Base-by-base conservation (phyloP, 2,329 filamentous ascomycete genomes). In the Cytospora schulzeri region DNA sequence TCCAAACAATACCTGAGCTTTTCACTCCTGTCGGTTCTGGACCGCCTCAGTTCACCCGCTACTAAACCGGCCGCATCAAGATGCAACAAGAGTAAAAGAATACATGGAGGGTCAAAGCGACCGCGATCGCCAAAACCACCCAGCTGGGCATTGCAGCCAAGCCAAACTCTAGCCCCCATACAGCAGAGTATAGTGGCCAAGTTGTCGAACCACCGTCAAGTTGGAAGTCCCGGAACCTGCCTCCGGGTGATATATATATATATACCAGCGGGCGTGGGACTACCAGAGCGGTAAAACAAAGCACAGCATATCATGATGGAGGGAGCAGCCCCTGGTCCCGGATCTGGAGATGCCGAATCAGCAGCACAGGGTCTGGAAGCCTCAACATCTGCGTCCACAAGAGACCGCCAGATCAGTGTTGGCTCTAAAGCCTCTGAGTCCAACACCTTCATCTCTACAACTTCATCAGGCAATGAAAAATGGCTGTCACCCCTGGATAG, bases 401-500 rank as follows among this genome's bases (percentile, higher is more conserved):
- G 24, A 54, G 35, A 38, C 48, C 56, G 55, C 26, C 62, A 45
- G n/a, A 31, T 14, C 33, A 59, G 62, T 19, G 33, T 29, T 19
- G 52, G 38, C 28, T 62, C 60, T 29, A 52, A 62, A 26, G 11
- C 55, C 48, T 56, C 60, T 22, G 7, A 50, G 26, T 56, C 60
- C 17, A 41, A n/a, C 15, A 41, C 38, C 17, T 50, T 48, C 50
- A 38, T 48, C 28, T 59, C 62, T 17, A 59, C 62, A 14, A 60
- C 56, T 15, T 60, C 62, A 12, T 54, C 50, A 28, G 57, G 38
- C 38, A 63, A 60, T 53, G 56, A 63, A 35, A 64, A 60, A 53
- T 64, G 62, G 57, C 51, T 59, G 12, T 60, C 62, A 29, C 62
- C 62, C 38, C 12, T 60, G 51, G 62, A 64, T 31, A 60, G 35